Conservation (phyloP, 345 rosid genomes). For the Camelina sativa region DNA sequence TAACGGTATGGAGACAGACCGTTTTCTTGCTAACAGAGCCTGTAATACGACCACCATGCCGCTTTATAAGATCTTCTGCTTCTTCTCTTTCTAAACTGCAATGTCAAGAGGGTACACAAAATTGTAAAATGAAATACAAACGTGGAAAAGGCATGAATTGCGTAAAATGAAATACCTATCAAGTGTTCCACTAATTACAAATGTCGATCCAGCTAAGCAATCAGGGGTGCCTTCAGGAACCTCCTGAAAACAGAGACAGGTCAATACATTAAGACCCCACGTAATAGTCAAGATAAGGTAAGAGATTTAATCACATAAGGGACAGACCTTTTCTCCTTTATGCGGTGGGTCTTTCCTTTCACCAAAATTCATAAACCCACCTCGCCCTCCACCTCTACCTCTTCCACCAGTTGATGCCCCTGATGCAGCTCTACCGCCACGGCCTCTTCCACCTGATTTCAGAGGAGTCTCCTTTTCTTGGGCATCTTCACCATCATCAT, state of each 20-base stretch:
- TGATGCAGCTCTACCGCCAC: slow-evolving; percentile 76
- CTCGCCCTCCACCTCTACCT: slow-evolving; percentile 91
- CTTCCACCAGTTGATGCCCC: slow-evolving; percentile 72
- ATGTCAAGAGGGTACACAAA: slow-evolving; percentile 36
- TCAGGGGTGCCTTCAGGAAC: slow-evolving; percentile 94
- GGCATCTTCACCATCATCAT: slow-evolving; percentile 62
- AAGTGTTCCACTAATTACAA: slow-evolving; percentile 98
- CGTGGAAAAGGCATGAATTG: slow-evolving; percentile 4
- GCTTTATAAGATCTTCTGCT: slow-evolving; percentile 94
- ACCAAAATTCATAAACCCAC: slow-evolving; percentile 93
- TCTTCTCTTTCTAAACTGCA: slow-evolving; percentile 97
- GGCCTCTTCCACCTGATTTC: slow-evolving; percentile 81
- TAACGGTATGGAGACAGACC: slow-evolving; percentile 47
- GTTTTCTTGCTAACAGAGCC: slow-evolving; percentile 99
- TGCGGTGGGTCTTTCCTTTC: slow-evolving; percentile 99
- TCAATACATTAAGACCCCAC: slow-evolving; percentile 15
- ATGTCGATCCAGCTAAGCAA: slow-evolving; percentile 86
- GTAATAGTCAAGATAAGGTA: slow-evolving; percentile 22
- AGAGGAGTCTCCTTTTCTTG: slow-evolving; percentile 59
- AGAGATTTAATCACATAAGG: slow-evolving; percentile 49
- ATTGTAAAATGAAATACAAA: slow-evolving; percentile 12
- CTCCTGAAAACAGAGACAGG: slow-evolving; percentile 62
- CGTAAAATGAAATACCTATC: slow-evolving; percentile 68
- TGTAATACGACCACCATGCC: slow-evolving; percentile 92
- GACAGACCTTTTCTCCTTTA: slow-evolving; percentile 93